Percentiles rank a stretch among this genome's conserved stretches.
These are phyloP conservation scores for Rhynchospora pubera DNA, from an alignment of 176 grass and related monocot species.

Conservation along the genomic window DNA sequence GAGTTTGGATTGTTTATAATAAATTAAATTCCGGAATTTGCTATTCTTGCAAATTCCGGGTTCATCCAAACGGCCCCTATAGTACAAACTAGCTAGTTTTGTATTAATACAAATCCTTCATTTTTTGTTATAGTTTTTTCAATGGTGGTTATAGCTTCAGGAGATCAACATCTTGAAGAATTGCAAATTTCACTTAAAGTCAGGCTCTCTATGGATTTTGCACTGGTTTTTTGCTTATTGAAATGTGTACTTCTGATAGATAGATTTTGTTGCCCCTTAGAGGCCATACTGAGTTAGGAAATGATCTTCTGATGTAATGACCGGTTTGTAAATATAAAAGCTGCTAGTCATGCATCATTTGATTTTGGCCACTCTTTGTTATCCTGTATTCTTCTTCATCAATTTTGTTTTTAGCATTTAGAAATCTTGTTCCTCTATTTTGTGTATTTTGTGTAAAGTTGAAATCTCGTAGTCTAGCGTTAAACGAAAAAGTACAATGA, in stretches of 20 bases:
- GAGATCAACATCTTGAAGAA: neutral
- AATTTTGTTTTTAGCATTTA: neutral
- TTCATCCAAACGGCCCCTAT: no score
- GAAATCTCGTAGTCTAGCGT: neutral
- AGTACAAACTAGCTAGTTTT: neutral
- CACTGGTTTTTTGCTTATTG: conserved; percentile 1
- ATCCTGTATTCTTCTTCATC: neutral
- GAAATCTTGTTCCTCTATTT: neutral
- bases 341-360: neutral
- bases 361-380: neutral
- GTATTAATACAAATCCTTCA: neutral
- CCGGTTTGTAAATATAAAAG: conserved; percentile 21
- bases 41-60: no score
- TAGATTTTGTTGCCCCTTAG: conserved; percentile 1
- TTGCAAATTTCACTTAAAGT: neutral
- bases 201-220: neutral
- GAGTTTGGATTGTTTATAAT: no score
- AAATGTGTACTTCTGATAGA: neutral
- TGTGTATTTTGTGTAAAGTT: neutral
- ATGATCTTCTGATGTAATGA: conserved; percentile 8
- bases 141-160: neutral
- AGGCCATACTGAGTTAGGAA: neutral
- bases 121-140: neutral
- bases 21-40: no score
- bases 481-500: neutral